Evolutionary conservation across 108 stramenopile genomes (phyloP), one percentile per base, ranked within the genome.

Genomic region (Conticribra weissflogii): DNA sequence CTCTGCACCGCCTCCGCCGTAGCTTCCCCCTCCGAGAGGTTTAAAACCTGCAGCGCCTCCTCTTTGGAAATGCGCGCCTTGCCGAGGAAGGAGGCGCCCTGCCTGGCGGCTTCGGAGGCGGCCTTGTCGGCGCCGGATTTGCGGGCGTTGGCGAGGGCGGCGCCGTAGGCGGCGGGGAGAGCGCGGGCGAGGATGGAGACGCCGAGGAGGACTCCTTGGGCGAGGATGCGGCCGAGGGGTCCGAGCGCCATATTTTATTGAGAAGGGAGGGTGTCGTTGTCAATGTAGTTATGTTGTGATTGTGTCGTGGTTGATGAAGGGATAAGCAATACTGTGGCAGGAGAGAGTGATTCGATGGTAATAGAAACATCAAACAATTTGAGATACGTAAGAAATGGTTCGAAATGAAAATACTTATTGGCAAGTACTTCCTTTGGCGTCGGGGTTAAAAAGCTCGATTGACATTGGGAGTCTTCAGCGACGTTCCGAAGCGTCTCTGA

Each of bases 11-110:
- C 73, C 66, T 88, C 82, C 1, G 81, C 75, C 2, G 74, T 66
- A 3, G 66, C 68, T 56, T 89, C 86, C 48, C 36, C 58, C 72
- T 91, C 86, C 0, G 85, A 63, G 18, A 93, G 27, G 73, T 92
- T 92, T 41, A 92, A 63, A 1, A 92, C 74, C 48, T 81, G 69
- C 16, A 89, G 44, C 3, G 91, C 91, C 73, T 92, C 91, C 21
- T 79, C 73, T 55, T 71, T 63, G 12, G 82, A 76, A 18, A 91
- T 88, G n/a, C 68, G 63, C n/a, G 73, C 60, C 54, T 74, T 76
- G 15, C 69, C 79, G 3, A 81, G 59, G 54, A 81, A 76, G 23
- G 73, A 74, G 17, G 72, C 78, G 33, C 79, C 74, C 14, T 48
- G 59, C 16, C 54, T 61, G 23, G 74, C 68, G 15, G 72, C 65